These are phyloP conservation scores for Heimioporus sp. DNA, from an alignment of 768 basidiomycete species.

Conservation along the genomic window DNA sequence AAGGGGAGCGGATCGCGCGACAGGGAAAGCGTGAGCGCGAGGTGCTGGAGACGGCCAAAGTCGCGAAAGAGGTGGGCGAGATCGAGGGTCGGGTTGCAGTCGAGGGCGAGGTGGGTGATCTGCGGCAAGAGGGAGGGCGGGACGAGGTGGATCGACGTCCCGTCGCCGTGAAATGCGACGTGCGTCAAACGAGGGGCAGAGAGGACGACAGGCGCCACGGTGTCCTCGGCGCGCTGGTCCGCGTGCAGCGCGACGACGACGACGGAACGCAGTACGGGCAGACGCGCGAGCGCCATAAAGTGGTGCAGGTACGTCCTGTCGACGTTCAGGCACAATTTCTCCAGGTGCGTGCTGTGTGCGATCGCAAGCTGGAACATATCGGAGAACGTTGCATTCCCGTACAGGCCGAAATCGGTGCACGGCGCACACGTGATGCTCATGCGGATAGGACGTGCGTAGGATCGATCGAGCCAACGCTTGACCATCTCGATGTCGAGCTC, in stretches of 20 bases:
- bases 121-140: conserved; percentile 15
- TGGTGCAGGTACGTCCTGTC: conserved; percentile 16
- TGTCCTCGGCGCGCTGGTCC: conserved; percentile 4
- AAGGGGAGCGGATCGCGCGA: conserved; percentile 12
- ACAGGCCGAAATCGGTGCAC: conserved; percentile 15
- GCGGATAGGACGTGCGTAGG: conserved; percentile 20
- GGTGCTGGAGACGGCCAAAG: conserved; percentile 12
- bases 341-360: conserved; percentile 20
- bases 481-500: conserved; percentile 26
- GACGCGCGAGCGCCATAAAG: conserved; percentile 12
- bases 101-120: conserved; percentile 23
- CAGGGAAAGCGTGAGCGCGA: conserved; percentile 14
- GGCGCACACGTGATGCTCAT: conserved; percentile 20
- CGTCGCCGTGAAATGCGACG: conserved; percentile 15
- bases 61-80: conserved; percentile 18
- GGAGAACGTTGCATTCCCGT: conserved; percentile 5
- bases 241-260: conserved; percentile 16
- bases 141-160: conserved; percentile 10
- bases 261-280: conserved; percentile 15
- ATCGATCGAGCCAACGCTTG: conserved; percentile 19
- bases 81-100: conserved; percentile 19
- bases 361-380: conserved; percentile 19
- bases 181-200: conserved; percentile 16
- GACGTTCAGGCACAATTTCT: conserved; percentile 17
- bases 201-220: background rate